phyloP scores from a whole-genome alignment of 768 basidiomycete genomes.

The Tulasnella calospora region DNA sequence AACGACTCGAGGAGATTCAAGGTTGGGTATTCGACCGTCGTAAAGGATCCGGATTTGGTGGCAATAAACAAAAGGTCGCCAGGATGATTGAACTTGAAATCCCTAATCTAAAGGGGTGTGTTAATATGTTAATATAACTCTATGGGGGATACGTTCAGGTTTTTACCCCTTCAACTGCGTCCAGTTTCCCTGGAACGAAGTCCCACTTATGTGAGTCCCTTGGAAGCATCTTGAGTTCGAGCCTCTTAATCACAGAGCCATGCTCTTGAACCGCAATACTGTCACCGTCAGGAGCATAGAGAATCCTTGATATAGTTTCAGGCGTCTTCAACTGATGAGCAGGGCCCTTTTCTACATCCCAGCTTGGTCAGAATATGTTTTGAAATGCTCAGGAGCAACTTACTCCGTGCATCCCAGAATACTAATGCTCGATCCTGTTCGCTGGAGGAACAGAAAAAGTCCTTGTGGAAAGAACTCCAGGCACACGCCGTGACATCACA shows the following conservation, averaged over 20 bases:
- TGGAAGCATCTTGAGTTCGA: not conserved
- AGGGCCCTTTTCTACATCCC: constrained; percentile 15
- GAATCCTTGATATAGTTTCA: not conserved
- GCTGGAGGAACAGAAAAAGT: constrained; percentile 23
- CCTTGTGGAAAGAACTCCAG: constrained; percentile 23
- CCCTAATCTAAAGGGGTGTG: constrained; percentile 1
- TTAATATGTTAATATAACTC: not conserved
- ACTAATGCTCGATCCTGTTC: constrained; percentile 11
- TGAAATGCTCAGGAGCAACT: not conserved
- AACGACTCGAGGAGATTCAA: constrained; percentile 15
- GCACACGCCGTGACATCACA: constrained; percentile 13
- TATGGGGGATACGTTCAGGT: too few relatives aligned
- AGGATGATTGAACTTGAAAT: constrained; percentile 25
- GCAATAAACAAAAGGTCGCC: constrained; percentile 22
- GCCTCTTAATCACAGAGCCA: constrained; percentile 3
- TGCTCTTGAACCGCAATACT: constrained; percentile 15
- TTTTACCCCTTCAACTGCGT: constrained; percentile 2
- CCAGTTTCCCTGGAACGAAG: not conserved
- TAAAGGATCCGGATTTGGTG: constrained; percentile 14
- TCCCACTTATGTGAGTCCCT: not conserved
- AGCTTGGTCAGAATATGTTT: not conserved
- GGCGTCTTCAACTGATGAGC: not conserved
- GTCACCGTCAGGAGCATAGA: constrained; percentile 20
- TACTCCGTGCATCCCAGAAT: constrained; percentile 25
- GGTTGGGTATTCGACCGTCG: constrained; percentile 17